A percentile compares a stretch with the other conserved stretches of the same genome.
Evolutionary conservation across 1,284 basidiomycete species (phyloP).

Genomic region (Salmacisia buchloeana): DNA sequence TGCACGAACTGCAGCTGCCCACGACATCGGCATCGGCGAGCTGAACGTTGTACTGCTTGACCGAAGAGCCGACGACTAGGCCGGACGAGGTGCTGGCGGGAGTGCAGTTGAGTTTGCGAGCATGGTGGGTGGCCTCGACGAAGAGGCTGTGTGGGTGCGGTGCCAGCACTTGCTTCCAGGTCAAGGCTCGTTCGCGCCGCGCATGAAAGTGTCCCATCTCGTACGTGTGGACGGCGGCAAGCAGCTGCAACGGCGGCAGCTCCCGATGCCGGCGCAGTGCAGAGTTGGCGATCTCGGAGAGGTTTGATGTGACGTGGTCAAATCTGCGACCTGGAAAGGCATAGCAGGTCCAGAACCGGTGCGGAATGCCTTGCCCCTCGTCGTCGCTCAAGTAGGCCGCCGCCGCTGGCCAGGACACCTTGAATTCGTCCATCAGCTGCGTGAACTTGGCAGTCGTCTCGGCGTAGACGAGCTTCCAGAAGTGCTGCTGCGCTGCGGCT

Average conservation of each 20-base stretch:
- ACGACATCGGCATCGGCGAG: not conserved
- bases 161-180: not conserved
- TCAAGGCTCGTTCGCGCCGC: not conserved
- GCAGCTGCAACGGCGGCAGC: not conserved
- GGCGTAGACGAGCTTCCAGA: too few species aligned
- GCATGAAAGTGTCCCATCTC: not conserved
- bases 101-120: not conserved
- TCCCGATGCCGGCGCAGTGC: not conserved
- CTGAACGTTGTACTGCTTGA: not conserved
- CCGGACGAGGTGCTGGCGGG: not conserved
- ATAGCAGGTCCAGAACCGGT: not conserved
- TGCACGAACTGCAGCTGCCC: not conserved
- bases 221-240: not conserved
- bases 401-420: too few species aligned
- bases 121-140: not conserved
- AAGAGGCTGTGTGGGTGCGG: not conserved
- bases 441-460: too few species aligned
- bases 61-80: not conserved
- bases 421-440: too few species aligned
- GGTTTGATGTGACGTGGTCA: not conserved
- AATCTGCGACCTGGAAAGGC: not conserved
- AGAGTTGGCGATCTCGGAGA: not conserved
- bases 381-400: too few species aligned
- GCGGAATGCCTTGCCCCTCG: too few species aligned
- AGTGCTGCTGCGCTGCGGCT: too few species aligned